phyloP scores from a whole-genome alignment of 2,329 filamentous ascomycete genomes.

The Penicillium sp. region DNA sequence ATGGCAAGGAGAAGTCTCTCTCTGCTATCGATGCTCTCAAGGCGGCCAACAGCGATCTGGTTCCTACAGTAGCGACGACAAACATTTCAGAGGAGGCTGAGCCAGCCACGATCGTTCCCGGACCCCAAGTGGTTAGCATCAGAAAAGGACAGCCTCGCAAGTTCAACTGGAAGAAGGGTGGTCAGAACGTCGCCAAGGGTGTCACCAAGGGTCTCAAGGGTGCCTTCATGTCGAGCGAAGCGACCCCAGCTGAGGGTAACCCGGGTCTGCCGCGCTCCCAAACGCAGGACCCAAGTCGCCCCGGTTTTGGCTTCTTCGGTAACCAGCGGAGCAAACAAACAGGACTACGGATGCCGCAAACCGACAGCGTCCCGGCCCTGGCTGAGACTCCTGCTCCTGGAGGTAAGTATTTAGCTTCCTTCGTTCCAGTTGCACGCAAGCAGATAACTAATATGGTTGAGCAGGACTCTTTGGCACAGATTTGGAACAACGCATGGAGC shows the following conservation, averaged over 20 bases:
- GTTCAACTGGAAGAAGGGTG: constrained; percentile 98
- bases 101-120: constrained; percentile 51
- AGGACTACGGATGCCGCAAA: constrained; percentile 36
- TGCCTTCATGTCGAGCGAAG: constrained; percentile 63
- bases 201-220: constrained; percentile 93
- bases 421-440: too few species aligned
- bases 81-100: constrained; percentile 58
- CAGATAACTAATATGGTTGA: too few species aligned
- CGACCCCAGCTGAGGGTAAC: constrained; percentile 40
- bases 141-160: constrained; percentile 90
- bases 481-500: constrained; percentile 72
- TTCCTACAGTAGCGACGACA: constrained; percentile 48
- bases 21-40: too few species aligned
- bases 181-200: constrained; percentile 85
- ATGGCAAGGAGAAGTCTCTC: constrained; percentile 48
- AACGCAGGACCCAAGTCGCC: constrained; percentile 42
- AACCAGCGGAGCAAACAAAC: constrained; percentile 39
- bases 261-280: constrained; percentile 32
- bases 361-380: constrained; percentile 38
- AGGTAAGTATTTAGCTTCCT: too few species aligned
- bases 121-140: constrained; percentile 87
- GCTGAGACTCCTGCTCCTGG: constrained; percentile 30
- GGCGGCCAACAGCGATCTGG: constrained; percentile 44
- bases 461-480: constrained; percentile 94
- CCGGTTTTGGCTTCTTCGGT: constrained; percentile 64